Percentiles rank a stretch among this genome's conserved stretches.
These are phyloP conservation scores for Cyclotella distinguenda DNA, from an alignment of 108 stramenopile genomes.

Conservation along the genomic window DNA sequence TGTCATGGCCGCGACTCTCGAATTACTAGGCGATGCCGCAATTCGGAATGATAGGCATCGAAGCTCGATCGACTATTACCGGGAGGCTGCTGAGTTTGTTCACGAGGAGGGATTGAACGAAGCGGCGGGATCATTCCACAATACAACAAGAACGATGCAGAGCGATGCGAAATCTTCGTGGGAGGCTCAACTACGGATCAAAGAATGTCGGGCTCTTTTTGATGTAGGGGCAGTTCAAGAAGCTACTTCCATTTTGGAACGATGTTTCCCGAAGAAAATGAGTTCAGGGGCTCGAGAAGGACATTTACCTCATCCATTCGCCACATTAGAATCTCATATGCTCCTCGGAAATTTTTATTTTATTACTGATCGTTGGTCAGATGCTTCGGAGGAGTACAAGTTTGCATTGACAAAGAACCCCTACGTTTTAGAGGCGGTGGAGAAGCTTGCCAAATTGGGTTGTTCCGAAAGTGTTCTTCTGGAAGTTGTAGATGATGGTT, in stretches of 20 bases:
- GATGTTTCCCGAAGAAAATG: slow-evolving; percentile 46
- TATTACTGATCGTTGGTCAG: slow-evolving; percentile 43
- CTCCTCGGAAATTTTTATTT: slow-evolving; percentile 65
- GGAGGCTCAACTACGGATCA: slow-evolving; percentile 58
- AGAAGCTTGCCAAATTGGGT: slow-evolving; percentile 60
- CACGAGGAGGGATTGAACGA: background rate
- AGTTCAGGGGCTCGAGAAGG: too few species aligned
- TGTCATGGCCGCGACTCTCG: slow-evolving; percentile 29
- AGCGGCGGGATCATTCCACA: background rate
- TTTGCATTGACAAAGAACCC: slow-evolving; percentile 62
- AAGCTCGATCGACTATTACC: slow-evolving; percentile 67
- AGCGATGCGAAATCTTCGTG: slow-evolving; percentile 15
- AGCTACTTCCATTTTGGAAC: slow-evolving; percentile 69
- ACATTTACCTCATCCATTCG: slow-evolving; percentile 4
- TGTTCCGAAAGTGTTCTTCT: slow-evolving; percentile 18
- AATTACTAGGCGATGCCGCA: slow-evolving; percentile 77
- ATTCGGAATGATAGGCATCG: slow-evolving; percentile 49
- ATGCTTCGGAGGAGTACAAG: slow-evolving; percentile 61
- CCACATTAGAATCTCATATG: slow-evolving; percentile 64
- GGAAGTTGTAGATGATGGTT: slow-evolving; percentile 19
- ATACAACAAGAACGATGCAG: background rate
- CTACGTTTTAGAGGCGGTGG: slow-evolving; percentile 72
- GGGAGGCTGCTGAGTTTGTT: slow-evolving; percentile 35
- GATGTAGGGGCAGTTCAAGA: slow-evolving; percentile 66
- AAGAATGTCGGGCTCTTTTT: slow-evolving; percentile 75